phyloP scores from a whole-genome alignment of 805 yeast genomes.

The Candida alai region DNA sequence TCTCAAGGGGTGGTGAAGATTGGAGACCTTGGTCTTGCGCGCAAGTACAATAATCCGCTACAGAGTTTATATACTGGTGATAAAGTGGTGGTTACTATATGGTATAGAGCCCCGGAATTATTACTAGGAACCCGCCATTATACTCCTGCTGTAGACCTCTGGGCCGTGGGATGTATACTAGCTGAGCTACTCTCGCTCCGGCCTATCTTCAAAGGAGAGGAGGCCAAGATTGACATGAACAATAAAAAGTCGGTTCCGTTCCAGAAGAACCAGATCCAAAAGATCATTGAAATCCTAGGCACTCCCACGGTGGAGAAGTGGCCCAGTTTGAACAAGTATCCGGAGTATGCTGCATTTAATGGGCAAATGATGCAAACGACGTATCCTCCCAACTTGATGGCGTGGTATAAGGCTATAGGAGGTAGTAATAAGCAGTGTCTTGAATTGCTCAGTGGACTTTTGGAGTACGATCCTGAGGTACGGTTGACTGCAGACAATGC shows the following conservation, averaged over 20 bases:
- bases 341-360: conserved; percentile 59
- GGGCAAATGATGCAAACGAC: conserved; percentile 47
- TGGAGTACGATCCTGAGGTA: conserved; percentile 79
- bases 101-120: conserved; percentile 95
- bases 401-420: conserved; percentile 86
- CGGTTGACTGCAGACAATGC: conserved; percentile 79
- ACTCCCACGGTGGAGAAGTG: conserved; percentile 77
- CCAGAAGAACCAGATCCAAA: conserved; percentile 87
- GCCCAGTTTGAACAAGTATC: conserved; percentile 76
- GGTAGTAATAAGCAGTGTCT: conserved; percentile 69
- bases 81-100: conserved; percentile 92
- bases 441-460: conserved; percentile 55
- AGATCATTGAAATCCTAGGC: conserved; percentile 90
- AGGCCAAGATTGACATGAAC: conserved; percentile 79
- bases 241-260: conserved; percentile 90
- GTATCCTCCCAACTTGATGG: conserved; percentile 66
- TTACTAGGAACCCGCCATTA: conserved; percentile 89
- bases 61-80: conserved; percentile 89
- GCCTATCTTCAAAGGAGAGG: conserved; percentile 97
- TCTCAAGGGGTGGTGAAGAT: conserved; percentile 87
- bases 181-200: conserved; percentile 86
- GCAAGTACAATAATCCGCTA: conserved; percentile 80
- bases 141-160: conserved; percentile 85
- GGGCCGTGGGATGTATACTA: conserved; percentile 95
- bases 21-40: conserved; percentile 90